Conservation (phyloP, 805 yeast genomes). For the Lipomyces kockii region DNA sequence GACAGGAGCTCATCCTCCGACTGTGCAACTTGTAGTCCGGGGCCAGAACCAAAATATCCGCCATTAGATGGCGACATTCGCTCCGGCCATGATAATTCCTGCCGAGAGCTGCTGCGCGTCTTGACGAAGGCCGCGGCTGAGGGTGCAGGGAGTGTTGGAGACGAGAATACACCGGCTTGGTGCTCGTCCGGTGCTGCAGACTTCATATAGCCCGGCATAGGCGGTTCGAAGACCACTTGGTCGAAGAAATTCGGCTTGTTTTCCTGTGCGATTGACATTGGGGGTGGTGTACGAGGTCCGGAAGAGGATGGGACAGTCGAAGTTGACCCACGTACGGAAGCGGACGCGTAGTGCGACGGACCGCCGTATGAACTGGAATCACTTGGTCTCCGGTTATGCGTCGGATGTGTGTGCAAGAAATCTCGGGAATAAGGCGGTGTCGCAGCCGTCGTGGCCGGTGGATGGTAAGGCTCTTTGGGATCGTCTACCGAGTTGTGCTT, state of each 20-base stretch:
- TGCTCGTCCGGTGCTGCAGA: conserved; percentile 2
- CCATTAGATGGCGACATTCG: background rate
- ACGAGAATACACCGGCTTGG: background rate
- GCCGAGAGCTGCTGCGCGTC: conserved; percentile 17
- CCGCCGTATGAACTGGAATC: background rate
- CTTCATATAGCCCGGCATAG: conserved; percentile 8
- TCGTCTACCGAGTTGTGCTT: conserved; percentile 15
- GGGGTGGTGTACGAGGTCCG: conserved; percentile 15
- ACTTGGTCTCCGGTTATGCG: background rate
- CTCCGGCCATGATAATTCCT: background rate
- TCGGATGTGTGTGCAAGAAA: background rate
- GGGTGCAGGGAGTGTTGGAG: conserved; percentile 3
- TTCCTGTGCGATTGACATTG: background rate
- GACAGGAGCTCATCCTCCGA: conserved; percentile 23
- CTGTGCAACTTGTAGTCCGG: conserved; percentile 8
- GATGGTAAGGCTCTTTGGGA: background rate
- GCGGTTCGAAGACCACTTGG: conserved; percentile 6
- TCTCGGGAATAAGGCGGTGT: background rate
- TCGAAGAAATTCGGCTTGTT: conserved; percentile 9
- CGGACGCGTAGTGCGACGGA: background rate
- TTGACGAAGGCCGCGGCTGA: conserved; percentile 22
- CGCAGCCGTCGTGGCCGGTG: background rate
- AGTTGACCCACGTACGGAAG: background rate
- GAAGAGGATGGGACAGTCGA: conserved; percentile 8
- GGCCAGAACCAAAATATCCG: background rate